These are phyloP conservation scores for Lumnitzera littorea DNA, from an alignment of 345 rosid species.

Conservation along the genomic window DNA sequence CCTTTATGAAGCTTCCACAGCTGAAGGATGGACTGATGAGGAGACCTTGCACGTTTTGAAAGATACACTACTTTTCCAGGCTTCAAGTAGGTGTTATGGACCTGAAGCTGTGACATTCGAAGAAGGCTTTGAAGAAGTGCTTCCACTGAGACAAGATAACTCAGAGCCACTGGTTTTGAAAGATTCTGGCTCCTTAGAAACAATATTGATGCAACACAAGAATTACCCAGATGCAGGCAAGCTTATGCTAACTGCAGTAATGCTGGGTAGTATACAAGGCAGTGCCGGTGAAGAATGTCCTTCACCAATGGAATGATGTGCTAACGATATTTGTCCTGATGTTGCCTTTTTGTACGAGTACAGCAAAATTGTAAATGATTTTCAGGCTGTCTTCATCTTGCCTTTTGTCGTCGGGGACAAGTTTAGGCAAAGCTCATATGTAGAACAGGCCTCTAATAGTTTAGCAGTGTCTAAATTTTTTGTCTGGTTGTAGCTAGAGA, in stretches of 20 bases:
- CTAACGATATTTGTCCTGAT: not conserved
- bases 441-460: no score
- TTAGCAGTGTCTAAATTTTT: no score
- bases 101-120: constrained; percentile 51
- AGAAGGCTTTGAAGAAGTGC: constrained; percentile 55
- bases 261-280: constrained; percentile 51
- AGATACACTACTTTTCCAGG: constrained; percentile 64
- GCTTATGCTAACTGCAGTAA: constrained; percentile 71
- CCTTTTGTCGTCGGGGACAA: no score
- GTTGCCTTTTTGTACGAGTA: no score
- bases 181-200: constrained; percentile 50
- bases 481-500: no score
- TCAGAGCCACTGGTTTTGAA: constrained; percentile 17
- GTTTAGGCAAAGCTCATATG: no score
- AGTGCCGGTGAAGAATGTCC: constrained; percentile 14
- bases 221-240: constrained; percentile 82
- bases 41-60: constrained; percentile 62
- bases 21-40: constrained; percentile 86
- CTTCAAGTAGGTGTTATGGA: constrained; percentile 67
- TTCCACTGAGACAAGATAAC: constrained; percentile 58
- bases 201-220: constrained; percentile 74
- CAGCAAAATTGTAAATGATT: no score
- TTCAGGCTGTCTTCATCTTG: no score
- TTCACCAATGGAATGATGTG: constrained; percentile 26
- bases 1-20: constrained; percentile 45